Conservation (phyloP, 176 grass and related monocot species). For the Alopecurus myosuroides region DNA sequence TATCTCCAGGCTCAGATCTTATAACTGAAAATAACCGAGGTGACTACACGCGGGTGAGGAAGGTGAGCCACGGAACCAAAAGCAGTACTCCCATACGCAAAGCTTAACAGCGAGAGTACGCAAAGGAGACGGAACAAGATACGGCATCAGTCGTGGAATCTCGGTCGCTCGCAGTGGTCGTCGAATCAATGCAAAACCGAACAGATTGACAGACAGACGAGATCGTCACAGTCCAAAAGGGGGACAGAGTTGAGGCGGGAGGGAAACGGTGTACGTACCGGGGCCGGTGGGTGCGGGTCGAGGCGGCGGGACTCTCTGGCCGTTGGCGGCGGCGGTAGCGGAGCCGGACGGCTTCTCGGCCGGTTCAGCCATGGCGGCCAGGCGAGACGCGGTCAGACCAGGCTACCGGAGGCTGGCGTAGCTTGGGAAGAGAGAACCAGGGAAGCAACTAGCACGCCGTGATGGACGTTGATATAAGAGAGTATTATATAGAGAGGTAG, state of each 20-base stretch:
- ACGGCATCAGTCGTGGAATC: not conserved
- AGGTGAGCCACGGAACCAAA: too few species aligned
- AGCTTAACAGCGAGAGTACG: not conserved
- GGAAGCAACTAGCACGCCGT: not conserved
- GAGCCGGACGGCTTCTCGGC: not conserved
- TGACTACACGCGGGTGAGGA: too few species aligned
- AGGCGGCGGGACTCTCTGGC: constrained; percentile 1
- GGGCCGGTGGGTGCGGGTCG: constrained; percentile 15
- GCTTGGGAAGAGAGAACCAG: not conserved
- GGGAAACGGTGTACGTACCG: not conserved
- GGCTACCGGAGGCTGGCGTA: not conserved
- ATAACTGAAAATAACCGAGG: too few species aligned
- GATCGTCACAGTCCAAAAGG: not conserved
- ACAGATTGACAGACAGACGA: not conserved
- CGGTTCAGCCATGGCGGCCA: constrained; percentile 3
- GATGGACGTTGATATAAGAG: not conserved
- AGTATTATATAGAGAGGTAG: not conserved
- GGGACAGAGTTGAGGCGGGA: too few species aligned
- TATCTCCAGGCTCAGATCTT: not conserved
- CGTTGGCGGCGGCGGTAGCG: constrained; percentile 3
- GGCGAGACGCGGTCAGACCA: not conserved
- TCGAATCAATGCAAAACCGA: not conserved
- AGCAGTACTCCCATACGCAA: not conserved
- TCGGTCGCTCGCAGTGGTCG: not conserved
- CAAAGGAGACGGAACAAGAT: not conserved